Evolutionary conservation across 2,329 filamentous ascomycete species (phyloP).

Genomic region (Cordyceps tenuipes): DNA sequence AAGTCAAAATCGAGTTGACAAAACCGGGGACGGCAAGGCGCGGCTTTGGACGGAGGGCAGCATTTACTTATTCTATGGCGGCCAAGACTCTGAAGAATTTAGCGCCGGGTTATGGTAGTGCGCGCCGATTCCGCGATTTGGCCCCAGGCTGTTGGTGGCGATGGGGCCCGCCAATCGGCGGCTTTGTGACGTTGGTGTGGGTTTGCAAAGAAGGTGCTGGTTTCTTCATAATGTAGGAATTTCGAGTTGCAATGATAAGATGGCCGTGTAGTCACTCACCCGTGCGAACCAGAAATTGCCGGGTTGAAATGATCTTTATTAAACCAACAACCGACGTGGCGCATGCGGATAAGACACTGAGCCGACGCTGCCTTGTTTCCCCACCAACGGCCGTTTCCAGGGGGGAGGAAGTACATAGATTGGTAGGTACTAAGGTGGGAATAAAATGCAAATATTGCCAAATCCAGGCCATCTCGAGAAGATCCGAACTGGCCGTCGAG

Average conservation of each 20-base stretch:
- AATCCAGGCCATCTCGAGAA: too few species aligned
- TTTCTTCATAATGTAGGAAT: too few species aligned
- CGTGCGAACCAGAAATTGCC: too few species aligned
- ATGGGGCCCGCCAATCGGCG: neutral
- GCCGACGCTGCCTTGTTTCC: neutral
- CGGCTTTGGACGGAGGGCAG: neutral
- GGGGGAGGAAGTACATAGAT: too few species aligned
- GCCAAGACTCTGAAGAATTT: neutral
- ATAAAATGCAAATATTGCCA: too few species aligned
- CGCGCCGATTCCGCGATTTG: constrained; percentile 1
- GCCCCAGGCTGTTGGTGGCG: neutral
- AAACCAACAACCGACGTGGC: neutral
- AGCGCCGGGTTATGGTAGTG: neutral
- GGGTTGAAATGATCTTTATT: neutral
- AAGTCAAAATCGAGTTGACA: neutral
- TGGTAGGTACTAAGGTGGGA: too few species aligned
- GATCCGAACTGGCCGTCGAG: neutral
- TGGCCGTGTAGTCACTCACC: too few species aligned
- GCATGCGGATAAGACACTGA: neutral
- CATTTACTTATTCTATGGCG: neutral
- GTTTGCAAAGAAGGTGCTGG: neutral
- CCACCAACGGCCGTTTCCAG: neutral
- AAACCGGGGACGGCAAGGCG: constrained; percentile 2
- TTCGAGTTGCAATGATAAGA: too few species aligned
- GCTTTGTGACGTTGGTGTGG: neutral